Evolutionary conservation across 179 eudicot species (phyloP).

Genomic region (Corrigiola litoralis): DNA sequence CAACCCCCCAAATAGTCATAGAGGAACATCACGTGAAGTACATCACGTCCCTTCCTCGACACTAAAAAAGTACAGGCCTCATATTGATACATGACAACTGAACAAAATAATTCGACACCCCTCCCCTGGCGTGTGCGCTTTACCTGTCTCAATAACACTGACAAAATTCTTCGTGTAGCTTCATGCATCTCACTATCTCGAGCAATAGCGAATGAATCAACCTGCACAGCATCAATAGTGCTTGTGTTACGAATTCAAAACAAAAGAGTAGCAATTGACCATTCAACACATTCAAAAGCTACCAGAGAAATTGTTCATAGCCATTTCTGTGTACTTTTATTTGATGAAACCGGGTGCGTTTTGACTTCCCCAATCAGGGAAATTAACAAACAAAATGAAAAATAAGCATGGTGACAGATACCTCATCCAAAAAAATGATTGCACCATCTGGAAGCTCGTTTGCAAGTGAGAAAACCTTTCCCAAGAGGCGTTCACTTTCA

Average conservation of each 20-base stretch:
- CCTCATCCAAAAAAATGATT: constrained; percentile 97
- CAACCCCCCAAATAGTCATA: no score
- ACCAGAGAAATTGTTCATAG: neutral
- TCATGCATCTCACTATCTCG: constrained; percentile 98
- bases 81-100: neutral
- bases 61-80: no score
- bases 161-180: constrained; percentile 85
- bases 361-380: no score
- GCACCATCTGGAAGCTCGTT: constrained; percentile 91
- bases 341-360: no score
- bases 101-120: no score
- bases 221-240: constrained; percentile 37
- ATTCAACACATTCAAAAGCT: neutral
- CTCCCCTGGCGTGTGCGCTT: neutral
- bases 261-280: neutral
- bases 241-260: neutral
- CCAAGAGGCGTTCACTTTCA: constrained; percentile 89
- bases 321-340: neutral
- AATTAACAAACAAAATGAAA: constrained; percentile 3
- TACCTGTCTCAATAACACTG: constrained; percentile 92
- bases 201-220: constrained; percentile 93
- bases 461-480: constrained; percentile 90
- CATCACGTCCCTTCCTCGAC: no score
- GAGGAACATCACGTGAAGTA: no score
- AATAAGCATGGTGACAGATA: constrained; percentile 17